Evolutionary conservation across 441 rosid species (phyloP).

Genomic region (Syzygium syzygioides): DNA sequence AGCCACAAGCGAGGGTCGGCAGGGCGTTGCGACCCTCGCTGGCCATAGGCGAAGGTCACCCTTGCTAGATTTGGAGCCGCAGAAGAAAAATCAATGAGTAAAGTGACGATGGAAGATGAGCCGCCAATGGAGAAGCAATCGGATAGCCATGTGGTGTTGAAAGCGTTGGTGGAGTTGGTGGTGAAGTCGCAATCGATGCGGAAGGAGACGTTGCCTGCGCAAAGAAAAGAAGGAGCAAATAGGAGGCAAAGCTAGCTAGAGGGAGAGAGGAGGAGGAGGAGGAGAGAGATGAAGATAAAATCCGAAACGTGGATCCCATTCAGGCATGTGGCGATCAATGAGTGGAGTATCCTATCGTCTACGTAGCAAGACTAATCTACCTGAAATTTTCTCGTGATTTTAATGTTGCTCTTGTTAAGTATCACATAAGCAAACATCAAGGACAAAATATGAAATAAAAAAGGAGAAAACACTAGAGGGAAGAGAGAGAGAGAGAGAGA

Average conservation of each 20-base stretch:
- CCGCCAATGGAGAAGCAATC: conserved; percentile 84
- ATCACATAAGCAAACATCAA: background rate
- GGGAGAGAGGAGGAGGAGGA: conserved; percentile 4
- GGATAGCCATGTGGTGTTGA: conserved; percentile 68
- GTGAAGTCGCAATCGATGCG: conserved; percentile 83
- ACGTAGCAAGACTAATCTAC: too few relatives aligned
- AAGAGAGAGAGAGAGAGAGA: background rate
- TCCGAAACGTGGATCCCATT: background rate
- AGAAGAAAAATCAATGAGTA: too few relatives aligned
- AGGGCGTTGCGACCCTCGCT: background rate
- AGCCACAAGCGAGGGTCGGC: background rate
- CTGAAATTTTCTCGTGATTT: too few relatives aligned
- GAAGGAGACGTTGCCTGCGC: conserved; percentile 48
- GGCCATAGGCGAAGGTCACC: background rate
- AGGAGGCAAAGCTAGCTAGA: conserved; percentile 15
- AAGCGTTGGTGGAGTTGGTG: conserved; percentile 43
- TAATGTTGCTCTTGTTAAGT: background rate
- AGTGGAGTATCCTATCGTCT: background rate
- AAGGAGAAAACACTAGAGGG: background rate
- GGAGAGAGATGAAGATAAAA: background rate
- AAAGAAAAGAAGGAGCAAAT: conserved; percentile 8
- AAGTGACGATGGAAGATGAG: conserved; percentile 34
- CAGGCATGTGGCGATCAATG: background rate
- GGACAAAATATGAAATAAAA: background rate
- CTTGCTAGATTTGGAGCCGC: too few relatives aligned